These are phyloP conservation scores for Leucocoprinus leucothites DNA, from an alignment of 768 basidiomycete species.

Conservation along the genomic window DNA sequence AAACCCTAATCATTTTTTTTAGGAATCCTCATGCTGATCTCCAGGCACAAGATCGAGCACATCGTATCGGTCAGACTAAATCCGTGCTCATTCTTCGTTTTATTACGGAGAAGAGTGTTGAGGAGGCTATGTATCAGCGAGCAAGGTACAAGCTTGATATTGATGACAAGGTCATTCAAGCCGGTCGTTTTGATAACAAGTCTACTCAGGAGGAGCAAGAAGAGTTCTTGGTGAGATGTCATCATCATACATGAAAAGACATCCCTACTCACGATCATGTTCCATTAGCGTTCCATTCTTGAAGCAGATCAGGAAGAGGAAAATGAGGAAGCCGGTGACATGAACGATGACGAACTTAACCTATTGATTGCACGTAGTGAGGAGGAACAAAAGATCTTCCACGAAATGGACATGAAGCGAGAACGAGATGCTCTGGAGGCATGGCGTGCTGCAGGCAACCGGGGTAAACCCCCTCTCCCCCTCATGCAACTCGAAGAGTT, in stretches of 20 bases:
- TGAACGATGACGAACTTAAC: slow-evolving; percentile 95
- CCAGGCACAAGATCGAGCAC: slow-evolving; percentile 98
- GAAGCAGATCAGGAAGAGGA: slow-evolving; percentile 90
- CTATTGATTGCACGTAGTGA: slow-evolving; percentile 86
- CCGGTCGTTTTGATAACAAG: slow-evolving; percentile 98
- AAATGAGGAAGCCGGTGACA: slow-evolving; percentile 86
- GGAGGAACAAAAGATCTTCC: slow-evolving; percentile 72
- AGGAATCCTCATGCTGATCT: slow-evolving; percentile 97
- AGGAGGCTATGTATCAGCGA: slow-evolving; percentile 95
- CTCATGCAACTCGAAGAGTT: slow-evolving; percentile 89
- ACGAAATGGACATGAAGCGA: slow-evolving; percentile 78
- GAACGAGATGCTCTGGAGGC: slow-evolving; percentile 58
- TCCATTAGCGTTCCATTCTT: slow-evolving; percentile 75
- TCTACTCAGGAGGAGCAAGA: slow-evolving; percentile 98
- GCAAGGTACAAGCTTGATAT: slow-evolving; percentile 97
- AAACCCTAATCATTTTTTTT: slow-evolving; percentile 27
- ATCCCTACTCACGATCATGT: slow-evolving; percentile 8
- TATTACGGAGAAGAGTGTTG: slow-evolving; percentile 97
- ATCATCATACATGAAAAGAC: slow-evolving; percentile 2
- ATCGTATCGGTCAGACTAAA: slow-evolving; percentile 99
- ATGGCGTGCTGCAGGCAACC: slow-evolving; percentile 74
- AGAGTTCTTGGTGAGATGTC: slow-evolving; percentile 73
- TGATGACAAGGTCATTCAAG: slow-evolving; percentile 99
- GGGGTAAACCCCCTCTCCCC: slow-evolving; percentile 70
- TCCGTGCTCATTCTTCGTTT: slow-evolving; percentile 95